phyloP scores from a whole-genome alignment of 2,329 filamentous ascomycete species.

The Endothia cerciana region DNA sequence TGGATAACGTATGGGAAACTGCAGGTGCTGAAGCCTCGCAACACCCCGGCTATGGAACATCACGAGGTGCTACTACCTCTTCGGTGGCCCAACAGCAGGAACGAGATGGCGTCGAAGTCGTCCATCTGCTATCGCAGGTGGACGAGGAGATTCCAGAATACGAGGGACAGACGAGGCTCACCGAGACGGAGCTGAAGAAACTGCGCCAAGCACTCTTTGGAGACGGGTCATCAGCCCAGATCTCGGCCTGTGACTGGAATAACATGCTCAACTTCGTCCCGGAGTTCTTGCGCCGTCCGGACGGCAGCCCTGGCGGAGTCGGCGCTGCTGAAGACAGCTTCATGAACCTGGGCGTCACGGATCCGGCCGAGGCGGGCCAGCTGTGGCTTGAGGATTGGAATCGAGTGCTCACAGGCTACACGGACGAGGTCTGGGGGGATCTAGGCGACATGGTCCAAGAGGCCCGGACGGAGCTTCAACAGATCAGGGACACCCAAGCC shows the following conservation, averaged over 20 bases:
- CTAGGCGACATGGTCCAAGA: constrained; percentile 58
- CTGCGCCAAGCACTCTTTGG: constrained; percentile 46
- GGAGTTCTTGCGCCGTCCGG: constrained; percentile 41
- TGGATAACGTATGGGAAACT: constrained; percentile 31
- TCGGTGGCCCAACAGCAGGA: constrained; percentile 42
- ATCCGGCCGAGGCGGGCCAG: constrained; percentile 44
- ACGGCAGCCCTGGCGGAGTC: constrained; percentile 27
- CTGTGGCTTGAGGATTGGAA: constrained; percentile 61
- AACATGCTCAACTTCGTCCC: constrained; percentile 56
- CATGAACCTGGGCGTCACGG: constrained; percentile 44
- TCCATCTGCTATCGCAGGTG: constrained; percentile 41
- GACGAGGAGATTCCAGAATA: constrained; percentile 31
- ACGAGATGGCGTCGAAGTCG: constrained; percentile 45
- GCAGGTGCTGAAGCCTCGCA: neutral
- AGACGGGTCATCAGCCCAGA: constrained; percentile 28
- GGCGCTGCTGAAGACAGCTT: constrained; percentile 32
- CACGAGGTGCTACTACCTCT: constrained; percentile 8
- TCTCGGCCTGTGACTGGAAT: constrained; percentile 44
- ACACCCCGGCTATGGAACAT: neutral
- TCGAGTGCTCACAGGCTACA: constrained; percentile 59
- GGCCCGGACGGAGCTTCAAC: constrained; percentile 59
- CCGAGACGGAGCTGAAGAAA: constrained; percentile 37
- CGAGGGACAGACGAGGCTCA: constrained; percentile 32
- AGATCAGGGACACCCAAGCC: constrained; percentile 39
- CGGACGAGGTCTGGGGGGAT: constrained; percentile 72